Percentiles rank a stretch among this genome's conserved stretches.
phyloP scores from a whole-genome alignment of 345 rosid genomes.

The Eucalyptus regnans region DNA sequence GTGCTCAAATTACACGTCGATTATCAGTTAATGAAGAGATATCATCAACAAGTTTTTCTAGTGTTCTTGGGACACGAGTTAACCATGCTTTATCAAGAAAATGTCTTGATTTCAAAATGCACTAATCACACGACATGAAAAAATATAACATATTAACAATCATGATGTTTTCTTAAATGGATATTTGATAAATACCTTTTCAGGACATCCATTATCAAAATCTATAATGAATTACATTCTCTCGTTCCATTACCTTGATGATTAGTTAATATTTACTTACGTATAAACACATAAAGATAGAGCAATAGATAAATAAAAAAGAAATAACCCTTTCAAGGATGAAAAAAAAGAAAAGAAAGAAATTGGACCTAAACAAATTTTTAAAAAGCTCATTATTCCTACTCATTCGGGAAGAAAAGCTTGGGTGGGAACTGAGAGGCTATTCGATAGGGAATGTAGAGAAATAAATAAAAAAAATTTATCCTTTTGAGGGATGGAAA shows the following conservation, averaged over 20 bases:
- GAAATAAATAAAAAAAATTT: neutral
- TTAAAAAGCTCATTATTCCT: too few species aligned
- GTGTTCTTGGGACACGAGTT: accelerated
- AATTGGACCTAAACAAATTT: accelerated
- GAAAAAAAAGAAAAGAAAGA: neutral
- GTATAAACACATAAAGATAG: neutral
- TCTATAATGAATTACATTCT: neutral
- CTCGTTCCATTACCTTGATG: neutral
- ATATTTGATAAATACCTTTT: neutral
- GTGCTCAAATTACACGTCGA: neutral
- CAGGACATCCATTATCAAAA: neutral
- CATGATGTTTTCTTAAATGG: neutral
- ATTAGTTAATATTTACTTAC: neutral
- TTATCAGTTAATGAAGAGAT: neutral
- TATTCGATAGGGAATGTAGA: neutral
- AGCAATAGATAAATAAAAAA: neutral
- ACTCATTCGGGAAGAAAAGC: too few species aligned
- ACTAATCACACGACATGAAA: neutral
- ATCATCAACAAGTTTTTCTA: neutral
- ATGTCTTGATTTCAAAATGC: neutral
- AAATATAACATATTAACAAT: neutral
- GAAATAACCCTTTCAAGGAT: neutral
- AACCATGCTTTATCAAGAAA: accelerated
- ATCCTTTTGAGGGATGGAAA: neutral
- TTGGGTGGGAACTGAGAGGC: too few species aligned